Evolutionary conservation across 2,329 filamentous ascomycete species (phyloP).

Genomic region (Fusarium coicis): DNA sequence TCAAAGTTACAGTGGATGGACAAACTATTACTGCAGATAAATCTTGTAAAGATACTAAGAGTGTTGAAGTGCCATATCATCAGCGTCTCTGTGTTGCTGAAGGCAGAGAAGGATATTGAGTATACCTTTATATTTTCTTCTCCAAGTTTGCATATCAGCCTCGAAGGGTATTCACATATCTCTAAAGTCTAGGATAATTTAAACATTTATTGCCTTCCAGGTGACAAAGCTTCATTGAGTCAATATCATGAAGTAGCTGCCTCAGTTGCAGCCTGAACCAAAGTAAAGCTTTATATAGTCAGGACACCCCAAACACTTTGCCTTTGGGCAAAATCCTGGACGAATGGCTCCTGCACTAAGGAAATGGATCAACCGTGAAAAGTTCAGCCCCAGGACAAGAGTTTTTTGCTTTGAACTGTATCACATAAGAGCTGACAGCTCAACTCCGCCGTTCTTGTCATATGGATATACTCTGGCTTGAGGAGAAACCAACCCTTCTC

Average conservation of each 20-base stretch:
- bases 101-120: not conserved
- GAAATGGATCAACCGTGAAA: not conserved
- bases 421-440: not conserved
- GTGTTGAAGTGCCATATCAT: not conserved
- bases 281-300: not conserved
- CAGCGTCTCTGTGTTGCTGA: not conserved
- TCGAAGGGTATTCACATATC: no score
- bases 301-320: not conserved
- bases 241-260: no score
- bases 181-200: no score
- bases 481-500: not conserved
- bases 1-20: not conserved
- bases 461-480: not conserved
- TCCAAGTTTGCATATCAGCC: no score
- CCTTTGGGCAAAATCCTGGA: not conserved
- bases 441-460: not conserved
- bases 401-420: not conserved
- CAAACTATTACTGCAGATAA: not conserved
- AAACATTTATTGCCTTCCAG: no score
- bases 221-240: no score
- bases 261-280: no score
- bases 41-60: not conserved
- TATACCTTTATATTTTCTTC: not conserved
- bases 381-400: not conserved
- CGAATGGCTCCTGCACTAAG: not conserved